Base-by-base conservation (phyloP, 179 eudicot species). In the Camellia oleifera region DNA sequence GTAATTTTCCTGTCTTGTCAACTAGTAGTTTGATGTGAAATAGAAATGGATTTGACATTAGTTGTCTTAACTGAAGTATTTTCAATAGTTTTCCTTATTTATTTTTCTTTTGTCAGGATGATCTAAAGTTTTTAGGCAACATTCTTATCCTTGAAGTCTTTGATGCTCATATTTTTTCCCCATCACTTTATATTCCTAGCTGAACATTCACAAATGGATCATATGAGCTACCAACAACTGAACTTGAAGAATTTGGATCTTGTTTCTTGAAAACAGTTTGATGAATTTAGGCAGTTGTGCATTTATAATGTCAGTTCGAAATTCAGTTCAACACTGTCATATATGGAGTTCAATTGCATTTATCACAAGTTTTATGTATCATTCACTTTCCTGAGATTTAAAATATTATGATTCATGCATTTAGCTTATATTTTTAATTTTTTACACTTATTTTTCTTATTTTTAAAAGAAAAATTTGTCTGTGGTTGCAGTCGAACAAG, bases 401-500 rank as follows among this genome's bases (percentile, higher is more conserved):
- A 14, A 60, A 60, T 60, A 60, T 60, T 60, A 17, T 14, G n/a
- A 32, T 63, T 63, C 40, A 18, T 63, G 67, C 67, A 63, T 63
- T 63, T 32, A 20, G 6, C 26, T 63, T 60, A 3, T 4, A 18
- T 17, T 60, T 60, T 60, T 17, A 60, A 18, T 23, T 63, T 26
- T 23, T 11, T 40, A 26, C 46, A 4, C 46, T 26, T 40, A 4
- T 4, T 66, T 66, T 66, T 11, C 4, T 40, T 12, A 46, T 40
- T 9, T 76, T 48, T 76, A 14, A 76, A 18, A n/a, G 20, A 0
- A 50, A 42, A 45, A 13, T 50, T 78, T 40, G 12, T 80, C 32
- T 75, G 57, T 77, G 42, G 77, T 0, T 85, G 83, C 94, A 93
- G 97, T 93, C 78, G 94, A 93, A 84, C 91, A 87, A 82, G 93